Evolutionary conservation across 495 filamentous ascomycete species (phyloP), one percentile per base, ranked within the genome.

Genomic region (Symbiotaphrina buchneri): DNA sequence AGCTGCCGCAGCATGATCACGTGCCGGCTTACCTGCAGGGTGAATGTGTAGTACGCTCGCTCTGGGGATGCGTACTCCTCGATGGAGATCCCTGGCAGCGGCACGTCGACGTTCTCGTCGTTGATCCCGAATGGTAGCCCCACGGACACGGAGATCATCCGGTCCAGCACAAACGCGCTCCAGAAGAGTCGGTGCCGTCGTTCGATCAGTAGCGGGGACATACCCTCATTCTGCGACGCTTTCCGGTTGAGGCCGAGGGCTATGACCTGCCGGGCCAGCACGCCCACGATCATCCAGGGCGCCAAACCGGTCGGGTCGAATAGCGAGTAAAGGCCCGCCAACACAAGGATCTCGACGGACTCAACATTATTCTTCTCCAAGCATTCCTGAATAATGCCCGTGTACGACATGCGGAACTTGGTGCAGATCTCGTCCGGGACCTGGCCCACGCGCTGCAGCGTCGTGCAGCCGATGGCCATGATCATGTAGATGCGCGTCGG

Each of bases 131-230:
- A 34, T 15, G 44, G 44, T 11, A 47, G 33, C 8, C 46, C 44
- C 13, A 42, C 38, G 1, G 41, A 44, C 5, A 44, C 36, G 21
- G 44, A 39, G 3, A 45, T 41, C 46, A 49, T 47, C 8, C 44
- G 39, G 28, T 47, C 44, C 20, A 49, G 40, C 1, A 45, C 41
- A 37, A 39, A 49, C 0, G 45, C 35, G 13, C 44, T 47, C 46
- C 46, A 49, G 18, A 37, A 45, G 8, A 49, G 35, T 11, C 44
- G 41, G 23, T 43, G 46, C 10, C 40, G 41, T 10, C 41, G 29
- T 17, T 40, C 44, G 16, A 36, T 34, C 18, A 41, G 41, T 15
- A 21, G 30, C n/a, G 39, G 19, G n/a, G 25, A 19, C 15, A 35
- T n/a, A 20, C 21, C 25, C 18, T 39, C 20, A 21, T 41, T 33